Evolutionary conservation across 345 rosid species (phyloP).

Genomic region (Eucalyptus cloeziana): DNA sequence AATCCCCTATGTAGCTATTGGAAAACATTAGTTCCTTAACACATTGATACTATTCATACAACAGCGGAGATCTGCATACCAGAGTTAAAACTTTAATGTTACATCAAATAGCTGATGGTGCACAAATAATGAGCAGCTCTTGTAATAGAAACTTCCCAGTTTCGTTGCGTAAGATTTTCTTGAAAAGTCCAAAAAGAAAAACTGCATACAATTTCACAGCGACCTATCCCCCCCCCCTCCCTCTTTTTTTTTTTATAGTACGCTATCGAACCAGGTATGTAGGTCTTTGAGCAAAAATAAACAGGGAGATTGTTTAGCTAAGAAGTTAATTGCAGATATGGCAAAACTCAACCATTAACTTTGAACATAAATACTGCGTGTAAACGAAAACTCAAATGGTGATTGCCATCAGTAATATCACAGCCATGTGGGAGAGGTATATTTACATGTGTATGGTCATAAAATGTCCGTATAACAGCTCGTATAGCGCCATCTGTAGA

Average conservation of each 20-base stretch:
- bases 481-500: constrained; percentile 51
- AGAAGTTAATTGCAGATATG: neutral
- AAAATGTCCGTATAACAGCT: constrained; percentile 73
- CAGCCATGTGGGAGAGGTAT: neutral
- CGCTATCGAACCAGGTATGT: neutral
- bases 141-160: neutral
- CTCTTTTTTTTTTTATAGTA: fast-evolving
- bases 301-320: neutral
- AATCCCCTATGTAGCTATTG: neutral
- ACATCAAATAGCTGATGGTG: neutral
- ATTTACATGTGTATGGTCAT: constrained; percentile 65
- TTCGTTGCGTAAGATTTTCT: neutral
- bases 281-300: neutral
- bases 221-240: neutral
- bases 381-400: neutral
- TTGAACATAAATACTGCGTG: neutral
- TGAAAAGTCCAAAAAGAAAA: neutral
- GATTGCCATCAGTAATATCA: neutral
- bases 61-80: neutral
- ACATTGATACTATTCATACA: neutral
- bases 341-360: neutral
- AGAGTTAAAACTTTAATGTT: neutral
- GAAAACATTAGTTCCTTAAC: neutral
- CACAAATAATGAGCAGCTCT: neutral
- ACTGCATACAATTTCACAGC: neutral